Conservation (phyloP, 1,284 basidiomycete genomes). For the Ustilago hordei region DNA sequence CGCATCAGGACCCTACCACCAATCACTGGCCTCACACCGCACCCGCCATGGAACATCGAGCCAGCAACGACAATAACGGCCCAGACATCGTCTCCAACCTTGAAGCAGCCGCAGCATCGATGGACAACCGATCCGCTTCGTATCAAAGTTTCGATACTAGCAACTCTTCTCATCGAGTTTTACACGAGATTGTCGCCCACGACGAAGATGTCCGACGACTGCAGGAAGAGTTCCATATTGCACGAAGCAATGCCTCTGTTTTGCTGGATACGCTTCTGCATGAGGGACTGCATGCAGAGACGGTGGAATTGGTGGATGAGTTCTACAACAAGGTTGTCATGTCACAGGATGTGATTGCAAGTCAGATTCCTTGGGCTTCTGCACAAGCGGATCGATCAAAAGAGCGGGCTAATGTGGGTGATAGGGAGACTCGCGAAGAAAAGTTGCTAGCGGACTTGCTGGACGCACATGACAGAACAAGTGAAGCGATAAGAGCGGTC, state of each 20-base stretch:
- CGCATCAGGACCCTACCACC: neutral
- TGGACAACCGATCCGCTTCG: constrained; percentile 19
- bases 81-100: constrained; percentile 28
- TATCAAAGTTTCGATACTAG: constrained; percentile 1
- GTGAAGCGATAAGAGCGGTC: constrained; percentile 34
- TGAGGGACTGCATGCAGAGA: constrained; percentile 31
- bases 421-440: constrained; percentile 45
- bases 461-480: constrained; percentile 50
- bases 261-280: constrained; percentile 50
- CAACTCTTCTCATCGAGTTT: neutral
- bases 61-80: neutral
- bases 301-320: constrained; percentile 34
- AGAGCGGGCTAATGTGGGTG: neutral
- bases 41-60: neutral
- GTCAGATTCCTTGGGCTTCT: constrained; percentile 58
- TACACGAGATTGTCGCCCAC: constrained; percentile 16
- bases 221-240: constrained; percentile 60
- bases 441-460: constrained; percentile 54
- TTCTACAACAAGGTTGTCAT: constrained; percentile 46
- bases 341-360: constrained; percentile 49
- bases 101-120: constrained; percentile 31
- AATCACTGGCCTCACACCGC: constrained; percentile 1
- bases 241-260: constrained; percentile 49
- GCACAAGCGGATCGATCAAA: constrained; percentile 50
- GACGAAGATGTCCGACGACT: constrained; percentile 55